These are phyloP conservation scores for Candida pseudofarinosa DNA, from an alignment of 805 yeast species.

Conservation along the genomic window DNA sequence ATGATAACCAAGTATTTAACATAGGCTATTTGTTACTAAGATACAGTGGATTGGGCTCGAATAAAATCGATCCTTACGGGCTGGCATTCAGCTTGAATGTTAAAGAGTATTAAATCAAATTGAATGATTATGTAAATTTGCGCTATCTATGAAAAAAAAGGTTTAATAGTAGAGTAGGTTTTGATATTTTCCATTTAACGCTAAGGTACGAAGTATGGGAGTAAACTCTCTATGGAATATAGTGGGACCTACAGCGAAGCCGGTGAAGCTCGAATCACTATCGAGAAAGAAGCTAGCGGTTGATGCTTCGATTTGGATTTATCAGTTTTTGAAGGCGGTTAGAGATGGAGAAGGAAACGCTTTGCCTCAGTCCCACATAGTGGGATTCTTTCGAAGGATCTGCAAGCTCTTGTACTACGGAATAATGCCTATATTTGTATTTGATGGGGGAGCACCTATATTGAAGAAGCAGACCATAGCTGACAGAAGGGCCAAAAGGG, in stretches of 20 bases:
- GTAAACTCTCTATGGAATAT: constrained; percentile 94
- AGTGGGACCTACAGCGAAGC: constrained; percentile 82
- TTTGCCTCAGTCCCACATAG: constrained; percentile 75
- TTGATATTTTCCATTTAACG: neutral
- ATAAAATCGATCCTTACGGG: too few species aligned
- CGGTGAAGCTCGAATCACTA: constrained; percentile 83
- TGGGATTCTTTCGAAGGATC: constrained; percentile 93
- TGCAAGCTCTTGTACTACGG: constrained; percentile 88
- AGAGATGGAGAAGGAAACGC: constrained; percentile 81
- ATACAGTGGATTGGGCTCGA: too few species aligned
- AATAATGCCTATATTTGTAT: constrained; percentile 82
- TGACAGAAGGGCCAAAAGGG: constrained; percentile 66
- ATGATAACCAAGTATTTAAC: too few species aligned
- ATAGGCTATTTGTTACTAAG: too few species aligned
- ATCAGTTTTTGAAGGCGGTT: constrained; percentile 93
- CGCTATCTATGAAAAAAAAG: neutral
- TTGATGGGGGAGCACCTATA: constrained; percentile 92
- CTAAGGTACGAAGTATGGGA: constrained; percentile 58
- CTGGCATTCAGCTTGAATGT: too few species aligned
- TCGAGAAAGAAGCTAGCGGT: constrained; percentile 80
- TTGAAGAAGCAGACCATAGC: constrained; percentile 76
- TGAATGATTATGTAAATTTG: neutral
- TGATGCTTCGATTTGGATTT: constrained; percentile 98
- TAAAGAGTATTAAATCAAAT: neutral
- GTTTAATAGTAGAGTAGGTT: too few species aligned